These are phyloP conservation scores for Zygoascus ofunaensis DNA, from an alignment of 805 yeast genomes.

Conservation along the genomic window DNA sequence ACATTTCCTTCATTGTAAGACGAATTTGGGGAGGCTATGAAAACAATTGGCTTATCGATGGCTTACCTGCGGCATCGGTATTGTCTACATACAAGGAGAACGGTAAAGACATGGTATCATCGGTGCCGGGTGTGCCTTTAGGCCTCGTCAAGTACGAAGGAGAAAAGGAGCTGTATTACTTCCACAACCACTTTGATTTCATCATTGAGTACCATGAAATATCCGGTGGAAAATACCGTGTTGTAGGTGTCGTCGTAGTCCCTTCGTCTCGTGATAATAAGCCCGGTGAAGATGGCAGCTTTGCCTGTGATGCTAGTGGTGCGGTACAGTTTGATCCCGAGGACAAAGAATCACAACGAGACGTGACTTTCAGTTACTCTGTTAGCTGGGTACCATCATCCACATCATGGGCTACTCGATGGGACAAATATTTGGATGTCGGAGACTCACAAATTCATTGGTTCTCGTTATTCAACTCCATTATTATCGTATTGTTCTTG, in stretches of 20 bases:
- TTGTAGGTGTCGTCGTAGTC: constrained; percentile 78
- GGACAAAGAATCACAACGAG: constrained; percentile 48
- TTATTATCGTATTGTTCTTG: constrained; percentile 68
- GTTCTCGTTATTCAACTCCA: constrained; percentile 84
- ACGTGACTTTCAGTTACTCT: constrained; percentile 76
- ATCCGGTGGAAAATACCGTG: constrained; percentile 58
- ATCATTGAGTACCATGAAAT: constrained; percentile 75
- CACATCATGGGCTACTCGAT: constrained; percentile 94
- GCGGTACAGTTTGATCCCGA: constrained; percentile 33
- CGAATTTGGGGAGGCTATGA: constrained; percentile 74
- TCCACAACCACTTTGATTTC: constrained; percentile 76
- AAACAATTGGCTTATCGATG: constrained; percentile 91
- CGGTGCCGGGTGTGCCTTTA: constrained; percentile 48
- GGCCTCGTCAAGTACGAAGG: constrained; percentile 54
- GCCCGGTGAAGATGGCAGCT: constrained; percentile 24
- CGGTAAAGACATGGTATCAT: constrained; percentile 36
- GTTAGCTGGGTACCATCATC: constrained; percentile 60
- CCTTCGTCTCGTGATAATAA: constrained; percentile 51
- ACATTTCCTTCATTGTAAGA: constrained; percentile 66
- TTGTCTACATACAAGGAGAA: constrained; percentile 35
- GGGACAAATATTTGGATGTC: constrained; percentile 93
- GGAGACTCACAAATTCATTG: constrained; percentile 92
- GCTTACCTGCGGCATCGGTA: constrained; percentile 78
- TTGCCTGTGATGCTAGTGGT: constrained; percentile 21
- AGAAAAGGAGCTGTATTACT: constrained; percentile 40